Base-by-base conservation (phyloP, 352 stramenopile species). In the Globisporangium rhizosaccharum region DNA sequence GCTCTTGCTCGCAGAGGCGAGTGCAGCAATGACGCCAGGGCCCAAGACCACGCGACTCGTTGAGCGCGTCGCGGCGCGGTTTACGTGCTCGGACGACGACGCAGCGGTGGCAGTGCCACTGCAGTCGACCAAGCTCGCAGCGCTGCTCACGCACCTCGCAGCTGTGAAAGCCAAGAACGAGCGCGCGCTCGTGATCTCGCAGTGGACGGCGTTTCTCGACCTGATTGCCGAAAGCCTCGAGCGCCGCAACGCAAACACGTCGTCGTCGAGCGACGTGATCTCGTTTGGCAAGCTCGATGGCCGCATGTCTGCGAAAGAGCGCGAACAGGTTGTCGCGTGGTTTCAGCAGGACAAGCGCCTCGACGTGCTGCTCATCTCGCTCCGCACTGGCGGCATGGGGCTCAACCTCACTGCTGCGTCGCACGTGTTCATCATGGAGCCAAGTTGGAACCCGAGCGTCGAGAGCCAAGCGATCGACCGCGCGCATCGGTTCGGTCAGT, bases 341-440 rank as follows among this genome's bases (percentile, higher is more conserved):
- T 87, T 88, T 52, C 75, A 88, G 53, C 63, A 75, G 39, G 73
- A 86, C 28, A 65, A 77, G 44, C 50, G 71, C n/a, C 61, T 88
- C 11, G 71, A 91, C 37, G 75, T 97, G 30, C 74, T 98, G 60
- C 63, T 98, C 15, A 75, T 98, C 41, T 96, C 85, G 9, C 57
- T 97, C 39, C 87, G 87, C 45, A 92, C 85, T 1, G 93, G 93
- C 44, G 90, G 88, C 6, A 76, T 95, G 20, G 93, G 92, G 14
- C 82, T 98, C 51, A 98, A 98, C 59, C 76, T 98, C 42, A 98
- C 92, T 6, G 77, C 90, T 53, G 92, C 92, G 17, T 88, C 88
- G 28, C 83, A 97, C 44, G 89, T 98, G 37, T 98, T 98, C 67
- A 77, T 98, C 51, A 94, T 97, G 79, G 91, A 98, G 72, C 92